These are phyloP conservation scores for Erodium trifolium DNA, from an alignment of 441 rosid species.

Conservation along the genomic window DNA sequence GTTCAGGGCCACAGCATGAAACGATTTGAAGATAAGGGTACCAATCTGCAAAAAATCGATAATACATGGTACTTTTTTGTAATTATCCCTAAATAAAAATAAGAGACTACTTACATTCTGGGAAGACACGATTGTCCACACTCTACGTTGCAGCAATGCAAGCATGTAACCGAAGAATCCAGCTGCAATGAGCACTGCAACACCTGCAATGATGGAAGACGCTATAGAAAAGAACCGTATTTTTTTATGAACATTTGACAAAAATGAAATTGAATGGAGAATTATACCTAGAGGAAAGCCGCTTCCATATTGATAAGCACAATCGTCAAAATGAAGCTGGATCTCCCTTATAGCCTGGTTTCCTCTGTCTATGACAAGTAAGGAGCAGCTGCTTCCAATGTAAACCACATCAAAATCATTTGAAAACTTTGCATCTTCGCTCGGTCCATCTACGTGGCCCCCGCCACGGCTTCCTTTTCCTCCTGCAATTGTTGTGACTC, in stretches of 20 bases:
- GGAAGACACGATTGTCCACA: constrained; percentile 56
- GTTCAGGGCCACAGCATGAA: too few relatives aligned
- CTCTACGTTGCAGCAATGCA: constrained; percentile 37
- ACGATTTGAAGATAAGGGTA: too few relatives aligned
- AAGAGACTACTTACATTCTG: constrained; percentile 40
- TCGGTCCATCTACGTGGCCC: constrained; percentile 72
- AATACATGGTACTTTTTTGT: too few relatives aligned
- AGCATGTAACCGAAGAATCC: constrained; percentile 53
- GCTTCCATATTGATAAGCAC: constrained; percentile 40
- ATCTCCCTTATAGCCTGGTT: constrained; percentile 81
- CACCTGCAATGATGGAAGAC: constrained; percentile 23
- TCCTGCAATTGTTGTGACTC: constrained; percentile 78
- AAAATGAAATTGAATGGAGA: neutral
- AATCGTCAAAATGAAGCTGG: constrained; percentile 67
- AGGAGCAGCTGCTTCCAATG: constrained; percentile 67
- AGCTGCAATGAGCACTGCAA: constrained; percentile 57
- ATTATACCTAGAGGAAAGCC: constrained; percentile 23
- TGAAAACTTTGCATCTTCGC: constrained; percentile 85
- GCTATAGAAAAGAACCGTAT: neutral
- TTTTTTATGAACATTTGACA: neutral
- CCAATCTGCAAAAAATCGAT: too few relatives aligned
- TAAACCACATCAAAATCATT: constrained; percentile 74
- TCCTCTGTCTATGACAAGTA: constrained; percentile 75
- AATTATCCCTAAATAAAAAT: too few relatives aligned
- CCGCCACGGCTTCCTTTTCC: constrained; percentile 70